Base-by-base conservation (phyloP, 75 land plant genomes). In the Picea glauca region DNA sequence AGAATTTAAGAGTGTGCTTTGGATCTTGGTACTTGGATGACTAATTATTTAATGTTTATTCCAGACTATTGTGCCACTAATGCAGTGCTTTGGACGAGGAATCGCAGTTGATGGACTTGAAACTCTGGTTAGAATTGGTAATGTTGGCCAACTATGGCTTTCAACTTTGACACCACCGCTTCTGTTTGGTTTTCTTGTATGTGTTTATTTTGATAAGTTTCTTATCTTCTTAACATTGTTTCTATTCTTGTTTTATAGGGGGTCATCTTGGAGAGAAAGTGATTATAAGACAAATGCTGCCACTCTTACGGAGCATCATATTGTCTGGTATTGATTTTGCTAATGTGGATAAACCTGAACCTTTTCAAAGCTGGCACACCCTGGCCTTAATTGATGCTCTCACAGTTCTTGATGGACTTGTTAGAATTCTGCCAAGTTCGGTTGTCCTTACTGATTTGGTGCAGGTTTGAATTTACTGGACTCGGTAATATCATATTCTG, bases 61-160 rank as follows among this genome's bases (percentile, higher is more conserved):
- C 68, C 89, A 94, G 97, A 94, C 97, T n/a, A 82, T 94, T 58
- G 54, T 91, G 83, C 97, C 97, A 56, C 74, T 94, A 17, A 80
- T 94, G 79, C 89, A 88, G 15, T 89, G 79, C 79, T 94, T 94
- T 80, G 97, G 97, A 65, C 91, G 88, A 88, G 97, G 94, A 74
- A 79, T 92, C 13, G 79, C 83, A 64, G 72, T 84, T 40, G 89
- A 91, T 86, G 95, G 90, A 50, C 85, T 92, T 73, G 95, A 91
- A 82, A 84, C 85, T 40, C 84, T 94, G 78, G 84, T 93, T 85
- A 86, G 91, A 88, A 94, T 93, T 82, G 98, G 98, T 94, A 91
- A 77, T 58, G 43, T 31, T 58, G 18, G 58, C 43, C 73, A 68
- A 23, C 40, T 70, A 32, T 20, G 21, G 43, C 8, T 70, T 40